Evolutionary conservation across 164 flowering plant species (phyloP).

Genomic region (Litsea cubeba): DNA sequence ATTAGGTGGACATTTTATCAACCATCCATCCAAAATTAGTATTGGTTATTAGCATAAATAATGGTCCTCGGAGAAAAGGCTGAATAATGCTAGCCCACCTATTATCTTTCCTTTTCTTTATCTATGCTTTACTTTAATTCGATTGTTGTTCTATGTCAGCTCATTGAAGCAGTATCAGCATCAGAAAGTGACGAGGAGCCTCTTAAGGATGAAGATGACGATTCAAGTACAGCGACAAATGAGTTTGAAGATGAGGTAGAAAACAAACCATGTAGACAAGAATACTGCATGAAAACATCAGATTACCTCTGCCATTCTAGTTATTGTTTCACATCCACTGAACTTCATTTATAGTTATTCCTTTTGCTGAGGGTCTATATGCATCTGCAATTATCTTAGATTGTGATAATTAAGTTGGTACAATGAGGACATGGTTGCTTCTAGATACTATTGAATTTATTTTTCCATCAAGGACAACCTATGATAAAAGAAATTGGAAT

Average conservation of each 20-base stretch:
- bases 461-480: not conserved
- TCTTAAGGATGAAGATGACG: constrained; percentile 13
- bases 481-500: not conserved
- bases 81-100: not conserved
- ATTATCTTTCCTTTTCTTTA: not conserved
- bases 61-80: not conserved
- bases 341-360: too few species aligned
- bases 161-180: constrained; percentile 12
- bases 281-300: not conserved
- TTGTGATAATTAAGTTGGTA: not conserved
- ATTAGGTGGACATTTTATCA: too few species aligned
- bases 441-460: not conserved
- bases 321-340: not conserved
- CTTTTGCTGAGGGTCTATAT: not conserved
- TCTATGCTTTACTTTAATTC: not conserved
- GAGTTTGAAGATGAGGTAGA: constrained; percentile 13
- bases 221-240: not conserved
- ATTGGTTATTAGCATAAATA: too few species aligned
- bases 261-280: not conserved
- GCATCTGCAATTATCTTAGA: not conserved
- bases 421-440: not conserved
- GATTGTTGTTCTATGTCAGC: constrained; percentile 10
- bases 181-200: constrained; percentile 18
- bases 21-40: too few species aligned
- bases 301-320: not conserved